A percentile compares a stretch with the other conserved stretches of the same genome.
Evolutionary conservation across 1,139 yeast species (phyloP).

Genomic region (Pichia sp.): DNA sequence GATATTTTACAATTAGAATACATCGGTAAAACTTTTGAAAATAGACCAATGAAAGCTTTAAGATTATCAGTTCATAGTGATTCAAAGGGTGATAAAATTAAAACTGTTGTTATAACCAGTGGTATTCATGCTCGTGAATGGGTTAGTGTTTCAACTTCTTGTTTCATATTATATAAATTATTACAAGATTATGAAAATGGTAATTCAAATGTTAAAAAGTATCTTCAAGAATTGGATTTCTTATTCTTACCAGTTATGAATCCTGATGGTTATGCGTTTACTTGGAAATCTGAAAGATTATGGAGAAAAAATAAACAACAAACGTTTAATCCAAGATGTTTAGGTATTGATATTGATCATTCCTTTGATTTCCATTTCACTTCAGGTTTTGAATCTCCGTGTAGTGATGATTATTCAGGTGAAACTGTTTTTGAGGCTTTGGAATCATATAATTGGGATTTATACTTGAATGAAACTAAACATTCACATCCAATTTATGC

Average conservation of each 20-base stretch:
- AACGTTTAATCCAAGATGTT: conserved; percentile 59
- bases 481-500: conserved; percentile 61
- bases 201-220: conserved; percentile 34
- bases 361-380: conserved; percentile 76
- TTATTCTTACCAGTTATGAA: conserved; percentile 75
- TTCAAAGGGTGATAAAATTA: conserved; percentile 35
- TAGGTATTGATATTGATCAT: conserved; percentile 83
- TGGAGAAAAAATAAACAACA: conserved; percentile 89
- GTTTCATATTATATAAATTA: conserved; percentile 54
- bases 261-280: conserved; percentile 84
- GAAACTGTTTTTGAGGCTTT: conserved; percentile 68
- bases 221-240: conserved; percentile 53
- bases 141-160: conserved; percentile 68
- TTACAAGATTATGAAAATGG: conserved; percentile 43
- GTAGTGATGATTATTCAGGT: conserved; percentile 81
- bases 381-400: conserved; percentile 55
- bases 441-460: conserved; percentile 61
- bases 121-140: conserved; percentile 92
- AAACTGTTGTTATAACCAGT: conserved; percentile 71
- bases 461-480: conserved; percentile 56
- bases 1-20: conserved; percentile 51
- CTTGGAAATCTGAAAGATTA: conserved; percentile 74
- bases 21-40: conserved; percentile 72
- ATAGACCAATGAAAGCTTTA: conserved; percentile 59
- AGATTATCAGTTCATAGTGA: conserved; percentile 47